A percentile compares a stretch with the other conserved stretches of the same genome.
Evolutionary conservation across 208 protist genomes (phyloP).

Genomic region (Acanthamoeba lenticulata): DNA sequence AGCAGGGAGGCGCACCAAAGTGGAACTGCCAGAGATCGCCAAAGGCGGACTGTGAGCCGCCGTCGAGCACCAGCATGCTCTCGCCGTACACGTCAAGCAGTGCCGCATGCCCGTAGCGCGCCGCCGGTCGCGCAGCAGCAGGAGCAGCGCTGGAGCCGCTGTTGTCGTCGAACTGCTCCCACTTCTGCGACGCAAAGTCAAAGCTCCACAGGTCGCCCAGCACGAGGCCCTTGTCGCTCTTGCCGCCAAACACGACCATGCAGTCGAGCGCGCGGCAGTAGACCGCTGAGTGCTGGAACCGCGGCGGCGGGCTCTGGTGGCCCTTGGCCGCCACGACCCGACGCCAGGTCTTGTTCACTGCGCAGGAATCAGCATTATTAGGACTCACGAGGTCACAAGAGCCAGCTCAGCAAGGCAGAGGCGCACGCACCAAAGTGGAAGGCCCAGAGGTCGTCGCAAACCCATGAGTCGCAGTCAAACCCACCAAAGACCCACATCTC

Average conservation of each 20-base stretch:
- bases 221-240: no score
- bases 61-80: neutral
- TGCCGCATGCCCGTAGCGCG: neutral
- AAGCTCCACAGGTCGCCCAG: no score
- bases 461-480: neutral
- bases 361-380: neutral
- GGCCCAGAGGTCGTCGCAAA: neutral
- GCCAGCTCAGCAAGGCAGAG: no score
- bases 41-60: neutral
- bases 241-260: no score
- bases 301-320: neutral
- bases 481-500: conserved; percentile 25
- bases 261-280: no score
- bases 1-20: neutral
- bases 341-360: neutral
- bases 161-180: neutral
- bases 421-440: neutral
- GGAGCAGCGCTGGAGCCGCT: no score
- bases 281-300: conserved; percentile 35
- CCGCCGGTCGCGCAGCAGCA: neutral
- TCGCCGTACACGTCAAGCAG: neutral
- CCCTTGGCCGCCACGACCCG: neutral
- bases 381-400: neutral
- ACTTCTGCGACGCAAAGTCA: no score
- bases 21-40: conserved; percentile 1